Base-by-base conservation (phyloP, 1,139 yeast genomes). In the Tardiomyces digboiensis region DNA sequence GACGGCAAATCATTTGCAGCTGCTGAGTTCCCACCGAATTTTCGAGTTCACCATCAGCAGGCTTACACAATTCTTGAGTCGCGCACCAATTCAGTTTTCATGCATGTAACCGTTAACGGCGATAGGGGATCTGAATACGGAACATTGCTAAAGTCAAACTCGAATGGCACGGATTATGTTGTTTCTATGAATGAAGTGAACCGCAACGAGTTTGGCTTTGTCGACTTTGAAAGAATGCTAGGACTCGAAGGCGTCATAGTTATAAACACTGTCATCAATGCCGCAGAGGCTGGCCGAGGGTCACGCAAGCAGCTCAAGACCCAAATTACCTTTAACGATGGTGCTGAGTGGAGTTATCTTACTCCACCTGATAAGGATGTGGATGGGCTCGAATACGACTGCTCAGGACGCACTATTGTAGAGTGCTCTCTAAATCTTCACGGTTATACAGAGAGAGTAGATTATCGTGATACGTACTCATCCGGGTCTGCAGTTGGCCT, bases 81-180 rank as follows among this genome's bases (percentile, higher is more conserved):
- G 0, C 74, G 75, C 36, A 74, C 89, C 0, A 78, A 83, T 33
- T 77, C 95, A 0, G 70, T 91, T 6, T 83, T 89, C 62, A 62
- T 91, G 66, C 97, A 88, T 60, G 84, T 88, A 7, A 84, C 96
- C 1, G 80, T 88, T 0, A 71, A 71, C 51, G 61, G 67, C 21
- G 70, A 69, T 7, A 47, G 58, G 0, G 78, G 74, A 8, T 60
- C 66, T 10, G 94, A 87, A 55, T 81, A 63, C 63, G 98, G 98
- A 7, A 71, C 87, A 0, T 68, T 93, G n/a, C 70, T 91, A 55
- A 91, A 91, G 58, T 86, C 96, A 1, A 89, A 91, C 59, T 84
- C 86, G n/a, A 87, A 89, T 56, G 99, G 99, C 49, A 88, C 97
- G 0, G 78, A 85, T n/a, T 89, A 85, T 60, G 91, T 85, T 2